Evolutionary conservation across 768 basidiomycete genomes (phyloP), one percentile per base, ranked within the genome.

Genomic region (Trametes meyenii): DNA sequence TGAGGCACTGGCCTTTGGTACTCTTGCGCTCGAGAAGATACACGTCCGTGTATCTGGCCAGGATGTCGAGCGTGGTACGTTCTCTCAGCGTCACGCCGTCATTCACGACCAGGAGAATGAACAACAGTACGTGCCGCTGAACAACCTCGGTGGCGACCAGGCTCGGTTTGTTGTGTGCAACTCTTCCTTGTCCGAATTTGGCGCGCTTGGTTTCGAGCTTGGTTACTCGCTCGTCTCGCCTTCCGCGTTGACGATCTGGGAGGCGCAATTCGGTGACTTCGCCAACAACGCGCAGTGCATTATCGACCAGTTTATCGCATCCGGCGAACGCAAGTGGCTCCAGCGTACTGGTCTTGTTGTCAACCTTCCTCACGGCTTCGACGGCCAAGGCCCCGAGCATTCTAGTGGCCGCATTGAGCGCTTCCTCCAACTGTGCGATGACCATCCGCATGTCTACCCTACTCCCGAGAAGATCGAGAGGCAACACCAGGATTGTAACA

Each of bases 381-480:
- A 99, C 75, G 96, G 96, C n/a, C 96, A 99, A 72, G 96, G 96
- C 38, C 97, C 96, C 1, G 96, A 99, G 74, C 96, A 99, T 77
- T 98, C 96, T 19, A 96, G 93, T 67, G 96, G 91, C 54, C 83
- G 97, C 56, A 83, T 98, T 43, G 96, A 99, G 76, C 85, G 97
- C 26, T 99, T 98, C 87, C 78, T 99, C 66, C 97, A 98, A 78
- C 86, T 99, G 42, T 97, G 95, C 71, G 96, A 97, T 74, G 96
- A 99, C 69, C 95, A 99, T 73, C 96, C 96, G 7, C 82, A 94
- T 73, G 74, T 89, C 61, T 98, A 86, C 86, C 96, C 96, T 1
- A 86, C 87, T 0, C 83, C 83, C 1, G 86, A 96, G 75, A 97
- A 96, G 80, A 76, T 96, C 62, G 93, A 95, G 71, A 79, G 97